Base-by-base conservation (phyloP, 2,329 filamentous ascomycete genomes). In the Alternaria rosae region DNA sequence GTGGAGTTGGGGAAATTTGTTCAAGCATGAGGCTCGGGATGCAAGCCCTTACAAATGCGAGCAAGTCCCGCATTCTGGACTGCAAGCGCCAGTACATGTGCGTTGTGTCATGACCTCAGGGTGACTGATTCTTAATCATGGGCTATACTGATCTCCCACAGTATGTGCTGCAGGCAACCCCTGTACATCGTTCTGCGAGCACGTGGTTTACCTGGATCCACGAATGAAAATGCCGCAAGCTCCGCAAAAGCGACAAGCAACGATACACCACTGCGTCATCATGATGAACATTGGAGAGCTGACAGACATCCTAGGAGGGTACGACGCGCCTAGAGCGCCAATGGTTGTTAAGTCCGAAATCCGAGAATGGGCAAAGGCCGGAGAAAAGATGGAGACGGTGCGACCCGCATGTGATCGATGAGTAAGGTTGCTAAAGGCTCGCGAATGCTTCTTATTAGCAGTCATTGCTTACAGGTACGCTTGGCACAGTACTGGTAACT, bases 181-280 rank as follows among this genome's bases (percentile, higher is more conserved):
- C 60, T 60, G 59, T 42, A 35, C 50, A 17, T 42, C 26, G 7
- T 51, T 20, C 21, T 45, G 10, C 28, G 44, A 52, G 54, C 50
- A 28, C 26, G 32, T 12, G 20, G 32, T 26, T 3, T 43, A n/a
- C 12, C n/a, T 12, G 15, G 9, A 28, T 50, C 13, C 21, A 56
- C 62, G 59, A 64, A 64, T 62, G 5, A 57, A 30, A 57, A 25
- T 25, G 17, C 17, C n/a, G 28, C 35, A 55, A 28, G 42, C 8
- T 35, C 56, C 26, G 44, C n/a, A 54, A 32, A 38, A 38, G 26
- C 50, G 32, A 26, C 20, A 54, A 41, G 17, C 21, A 43, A 28
- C 51, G 55, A 53, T 59, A 53, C 15, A 63, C 20, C 38, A 50
- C 25, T 63, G 57, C 66, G 66, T 70, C 68, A 70, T 58, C 9